Evolutionary conservation across 2,329 filamentous ascomycete genomes (phyloP).

Genomic region (Lasiodiplodia citricola): DNA sequence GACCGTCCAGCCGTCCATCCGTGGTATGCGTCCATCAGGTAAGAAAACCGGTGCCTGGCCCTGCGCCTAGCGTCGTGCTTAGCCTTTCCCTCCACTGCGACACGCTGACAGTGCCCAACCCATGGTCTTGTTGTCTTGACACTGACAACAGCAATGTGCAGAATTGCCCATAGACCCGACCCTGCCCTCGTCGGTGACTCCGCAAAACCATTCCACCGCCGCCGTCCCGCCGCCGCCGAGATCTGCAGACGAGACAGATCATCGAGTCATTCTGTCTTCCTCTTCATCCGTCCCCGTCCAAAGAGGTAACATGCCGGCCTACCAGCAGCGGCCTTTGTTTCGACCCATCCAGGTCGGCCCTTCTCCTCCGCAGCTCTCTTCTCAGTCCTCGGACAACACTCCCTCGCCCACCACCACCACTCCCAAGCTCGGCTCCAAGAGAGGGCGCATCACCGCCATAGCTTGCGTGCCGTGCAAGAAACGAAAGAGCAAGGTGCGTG

Average conservation of each 20-base stretch:
- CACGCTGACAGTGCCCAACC: conserved; percentile 26
- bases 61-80: conserved; percentile 21
- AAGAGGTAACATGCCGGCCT: conserved; percentile 22
- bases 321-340: conserved; percentile 26
- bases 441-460: conserved; percentile 42
- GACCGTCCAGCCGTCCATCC: background rate
- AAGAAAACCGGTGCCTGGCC: conserved; percentile 24
- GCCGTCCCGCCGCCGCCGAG: conserved; percentile 8
- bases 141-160: conserved; percentile 25
- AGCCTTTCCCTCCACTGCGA: conserved; percentile 5
- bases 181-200: conserved; percentile 3
- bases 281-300: conserved; percentile 2
- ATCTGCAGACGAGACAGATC: conserved; percentile 1
- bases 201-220: conserved; percentile 2
- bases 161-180: conserved; percentile 20
- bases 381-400: conserved; percentile 25
- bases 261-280: conserved; percentile 13
- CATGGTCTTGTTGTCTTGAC: conserved; percentile 20
- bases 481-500: conserved; percentile 44
- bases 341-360: conserved; percentile 28
- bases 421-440: conserved; percentile 24
- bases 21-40: conserved; percentile 19
- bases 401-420: conserved; percentile 26
- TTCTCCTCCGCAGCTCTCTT: conserved; percentile 25
- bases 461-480: conserved; percentile 47